phyloP scores from a whole-genome alignment of 1,284 basidiomycete species.

The Sphaerobolus stellatus region DNA sequence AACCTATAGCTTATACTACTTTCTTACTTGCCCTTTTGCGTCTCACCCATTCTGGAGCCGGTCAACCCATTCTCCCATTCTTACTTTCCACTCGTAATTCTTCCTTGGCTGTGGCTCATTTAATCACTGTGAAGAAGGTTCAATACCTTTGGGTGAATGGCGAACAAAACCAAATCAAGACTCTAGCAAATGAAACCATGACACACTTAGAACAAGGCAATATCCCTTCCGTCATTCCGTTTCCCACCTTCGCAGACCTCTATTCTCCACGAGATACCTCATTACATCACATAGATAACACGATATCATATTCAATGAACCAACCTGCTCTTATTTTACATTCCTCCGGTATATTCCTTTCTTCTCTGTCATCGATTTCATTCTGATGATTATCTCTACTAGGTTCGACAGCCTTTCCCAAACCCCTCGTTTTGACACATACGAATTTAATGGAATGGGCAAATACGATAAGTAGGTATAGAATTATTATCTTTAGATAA shows the following conservation, averaged over 20 bases:
- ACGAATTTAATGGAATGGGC: slow-evolving; percentile 16
- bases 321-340: slow-evolving; percentile 29
- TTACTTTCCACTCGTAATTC: slow-evolving; percentile 33
- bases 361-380: neutral
- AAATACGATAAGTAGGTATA: slow-evolving; percentile 17
- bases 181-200: slow-evolving; percentile 5
- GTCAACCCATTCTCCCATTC: slow-evolving; percentile 18
- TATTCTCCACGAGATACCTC: neutral
- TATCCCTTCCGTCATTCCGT: neutral
- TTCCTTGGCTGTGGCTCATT: slow-evolving; percentile 19
- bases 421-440: slow-evolving; percentile 25
- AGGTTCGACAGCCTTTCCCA: slow-evolving; percentile 33
- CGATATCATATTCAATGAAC: slow-evolving; percentile 13
- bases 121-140: slow-evolving; percentile 14
- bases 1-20: slow-evolving; percentile 9
- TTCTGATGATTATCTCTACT: neutral
- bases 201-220: neutral
- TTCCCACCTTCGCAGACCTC: slow-evolving; percentile 7
- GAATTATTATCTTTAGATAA: no score
- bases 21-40: slow-evolving; percentile 8
- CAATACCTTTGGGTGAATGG: slow-evolving; percentile 10
- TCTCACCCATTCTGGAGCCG: slow-evolving; percentile 6
- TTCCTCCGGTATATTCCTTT: slow-evolving; percentile 31
- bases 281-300: neutral
- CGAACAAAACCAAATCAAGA: slow-evolving; percentile 3